Evolutionary conservation across 306 rosid species (phyloP).

Genomic region (Senna tora): DNA sequence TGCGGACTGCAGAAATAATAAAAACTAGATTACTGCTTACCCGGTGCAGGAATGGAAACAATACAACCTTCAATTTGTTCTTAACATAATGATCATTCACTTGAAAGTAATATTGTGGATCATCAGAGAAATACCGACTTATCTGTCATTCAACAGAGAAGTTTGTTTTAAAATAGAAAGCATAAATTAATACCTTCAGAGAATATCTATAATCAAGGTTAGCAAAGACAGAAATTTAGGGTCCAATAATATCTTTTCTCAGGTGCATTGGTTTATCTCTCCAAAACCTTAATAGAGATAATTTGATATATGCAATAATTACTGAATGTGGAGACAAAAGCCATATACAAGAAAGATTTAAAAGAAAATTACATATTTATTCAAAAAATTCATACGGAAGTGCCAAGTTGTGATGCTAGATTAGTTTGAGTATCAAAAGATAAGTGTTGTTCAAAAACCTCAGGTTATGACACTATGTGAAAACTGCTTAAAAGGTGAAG

Average conservation of each 20-base stretch:
- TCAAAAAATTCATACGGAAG: neutral
- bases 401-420: neutral
- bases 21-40: slow-evolving; percentile 43
- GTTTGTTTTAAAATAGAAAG: slow-evolving; percentile 16
- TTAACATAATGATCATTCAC: slow-evolving; percentile 92
- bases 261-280: neutral
- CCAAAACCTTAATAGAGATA: slow-evolving; percentile 8
- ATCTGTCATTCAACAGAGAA: slow-evolving; percentile 58
- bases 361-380: slow-evolving; percentile 7
- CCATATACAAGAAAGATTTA: neutral
- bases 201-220: neutral
- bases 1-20: neutral
- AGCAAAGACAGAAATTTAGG: neutral
- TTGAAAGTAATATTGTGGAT: slow-evolving; percentile 98
- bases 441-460: neutral
- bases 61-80: slow-evolving; percentile 96
- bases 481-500: slow-evolving; percentile 1
- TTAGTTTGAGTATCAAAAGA: slow-evolving; percentile 8
- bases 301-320: neutral
- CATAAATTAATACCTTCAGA: neutral
- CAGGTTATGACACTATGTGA: slow-evolving; percentile 8
- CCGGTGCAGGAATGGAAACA: slow-evolving; percentile 94
- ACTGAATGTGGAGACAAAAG: neutral
- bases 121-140: slow-evolving; percentile 90
- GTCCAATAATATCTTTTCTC: neutral